phyloP scores from a whole-genome alignment of 352 stramenopile species.

The Poterioochromonas sp. region DNA sequence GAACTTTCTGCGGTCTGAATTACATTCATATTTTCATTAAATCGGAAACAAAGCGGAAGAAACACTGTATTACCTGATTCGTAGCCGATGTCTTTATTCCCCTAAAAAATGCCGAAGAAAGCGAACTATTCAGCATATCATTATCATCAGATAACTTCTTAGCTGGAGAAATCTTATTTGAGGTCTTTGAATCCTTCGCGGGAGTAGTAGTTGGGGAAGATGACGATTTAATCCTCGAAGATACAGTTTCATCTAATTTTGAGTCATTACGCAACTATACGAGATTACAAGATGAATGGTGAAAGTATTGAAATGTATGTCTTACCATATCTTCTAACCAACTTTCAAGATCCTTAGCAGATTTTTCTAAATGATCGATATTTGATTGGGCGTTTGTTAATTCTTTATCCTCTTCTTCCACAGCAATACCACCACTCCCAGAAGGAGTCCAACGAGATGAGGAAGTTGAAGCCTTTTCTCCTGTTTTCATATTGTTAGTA shows the following conservation, averaged over 20 bases:
- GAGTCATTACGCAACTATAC: neutral
- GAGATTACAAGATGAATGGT: neutral
- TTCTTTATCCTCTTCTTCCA: neutral
- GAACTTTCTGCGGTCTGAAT: neutral
- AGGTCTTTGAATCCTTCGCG: neutral
- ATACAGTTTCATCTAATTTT: neutral
- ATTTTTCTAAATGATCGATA: neutral
- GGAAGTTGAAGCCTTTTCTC: too few relatives aligned
- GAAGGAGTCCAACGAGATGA: neutral
- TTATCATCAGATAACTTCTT: neutral
- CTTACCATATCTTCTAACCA: constrained; percentile 4
- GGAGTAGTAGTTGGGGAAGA: neutral
- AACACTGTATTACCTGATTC: neutral
- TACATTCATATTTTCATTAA: neutral
- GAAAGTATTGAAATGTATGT: neutral
- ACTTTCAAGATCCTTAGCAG: neutral
- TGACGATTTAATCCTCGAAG: neutral
- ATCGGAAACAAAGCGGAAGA: neutral
- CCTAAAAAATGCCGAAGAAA: neutral
- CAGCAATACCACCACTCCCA: neutral
- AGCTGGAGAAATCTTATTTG: neutral
- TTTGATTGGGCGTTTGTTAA: neutral
- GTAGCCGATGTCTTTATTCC: neutral
- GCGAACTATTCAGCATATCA: neutral
- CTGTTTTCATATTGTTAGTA: too few relatives aligned